phyloP scores from a whole-genome alignment of 1,284 basidiomycete genomes.

The Ceratobasidium sp. region DNA sequence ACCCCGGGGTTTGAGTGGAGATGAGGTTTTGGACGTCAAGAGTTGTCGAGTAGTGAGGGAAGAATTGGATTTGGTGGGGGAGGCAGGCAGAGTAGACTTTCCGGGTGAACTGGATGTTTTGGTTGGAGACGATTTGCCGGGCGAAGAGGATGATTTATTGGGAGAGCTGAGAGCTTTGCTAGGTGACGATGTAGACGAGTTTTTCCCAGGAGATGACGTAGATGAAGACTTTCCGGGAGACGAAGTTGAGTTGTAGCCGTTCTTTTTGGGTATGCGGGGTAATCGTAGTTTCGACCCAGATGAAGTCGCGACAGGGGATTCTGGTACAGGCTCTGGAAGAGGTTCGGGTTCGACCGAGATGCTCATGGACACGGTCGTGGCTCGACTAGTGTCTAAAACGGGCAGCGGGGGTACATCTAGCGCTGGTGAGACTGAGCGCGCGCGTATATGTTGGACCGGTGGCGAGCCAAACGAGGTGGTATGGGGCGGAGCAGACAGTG shows the following conservation, averaged over 20 bases:
- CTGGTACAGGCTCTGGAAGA: too few relatives aligned
- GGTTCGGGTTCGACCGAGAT: constrained; percentile 31
- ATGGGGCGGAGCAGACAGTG: background rate
- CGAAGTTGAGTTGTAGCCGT: background rate
- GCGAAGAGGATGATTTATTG: background rate
- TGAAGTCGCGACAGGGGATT: too few relatives aligned
- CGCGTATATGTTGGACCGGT: background rate
- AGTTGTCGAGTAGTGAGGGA: background rate
- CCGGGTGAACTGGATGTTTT: background rate
- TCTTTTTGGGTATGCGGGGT: background rate
- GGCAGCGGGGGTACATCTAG: background rate
- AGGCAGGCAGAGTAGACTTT: background rate
- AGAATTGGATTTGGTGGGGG: background rate
- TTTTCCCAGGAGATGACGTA: background rate
- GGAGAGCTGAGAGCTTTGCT: background rate
- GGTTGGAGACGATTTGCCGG: background rate
- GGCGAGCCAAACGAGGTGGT: background rate
- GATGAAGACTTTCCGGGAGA: background rate
- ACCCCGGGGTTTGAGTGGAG: constrained; percentile 14
- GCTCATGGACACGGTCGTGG: constrained; percentile 25
- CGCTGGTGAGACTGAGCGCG: constrained; percentile 7
- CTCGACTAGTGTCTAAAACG: background rate
- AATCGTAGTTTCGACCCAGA: background rate
- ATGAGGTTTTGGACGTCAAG: background rate
- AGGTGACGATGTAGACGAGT: background rate